These are phyloP conservation scores for Acorus calamus DNA, from an alignment of 106 monocot genomes.

Conservation along the genomic window DNA sequence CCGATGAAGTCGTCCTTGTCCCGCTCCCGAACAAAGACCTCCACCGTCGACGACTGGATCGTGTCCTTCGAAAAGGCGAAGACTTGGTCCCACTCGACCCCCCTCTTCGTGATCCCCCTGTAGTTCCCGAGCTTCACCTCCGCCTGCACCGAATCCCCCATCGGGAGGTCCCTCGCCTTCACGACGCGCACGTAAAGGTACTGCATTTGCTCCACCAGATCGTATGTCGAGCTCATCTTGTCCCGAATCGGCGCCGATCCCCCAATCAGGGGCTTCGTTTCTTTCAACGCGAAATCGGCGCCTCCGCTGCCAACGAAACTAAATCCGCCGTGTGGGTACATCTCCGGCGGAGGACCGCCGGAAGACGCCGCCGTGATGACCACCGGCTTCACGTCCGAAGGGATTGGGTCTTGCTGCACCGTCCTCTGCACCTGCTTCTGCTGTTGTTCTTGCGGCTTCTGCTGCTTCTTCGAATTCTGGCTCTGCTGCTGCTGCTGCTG, in stretches of 20 bases:
- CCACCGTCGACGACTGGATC: constrained; percentile 53
- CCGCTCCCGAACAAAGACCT: constrained; percentile 43
- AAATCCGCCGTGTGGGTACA: constrained; percentile 6
- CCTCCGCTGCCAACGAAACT: neutral
- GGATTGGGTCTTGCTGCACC: constrained; percentile 1
- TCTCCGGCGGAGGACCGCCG: neutral
- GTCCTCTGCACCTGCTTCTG: neutral
- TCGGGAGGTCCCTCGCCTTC: constrained; percentile 26
- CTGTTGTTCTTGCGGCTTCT: constrained; percentile 8
- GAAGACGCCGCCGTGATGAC: constrained; percentile 13
- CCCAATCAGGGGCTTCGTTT: constrained; percentile 39
- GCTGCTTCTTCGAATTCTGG: constrained; percentile 4
- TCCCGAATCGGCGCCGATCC: constrained; percentile 13
- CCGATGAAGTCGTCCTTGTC: constrained; percentile 52
- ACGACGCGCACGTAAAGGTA: constrained; percentile 60
- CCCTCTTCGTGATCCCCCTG: constrained; percentile 35
- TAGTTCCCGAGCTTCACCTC: constrained; percentile 77
- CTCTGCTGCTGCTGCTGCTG: too few species aligned
- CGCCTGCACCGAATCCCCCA: constrained; percentile 14
- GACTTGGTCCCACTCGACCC: constrained; percentile 45
- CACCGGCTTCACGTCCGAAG: constrained; percentile 12
- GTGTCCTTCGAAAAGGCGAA: constrained; percentile 69
- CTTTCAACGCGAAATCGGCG: constrained; percentile 54
- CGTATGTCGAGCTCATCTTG: constrained; percentile 37
- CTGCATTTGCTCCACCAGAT: constrained; percentile 56